phyloP scores from a whole-genome alignment of 176 grass and related monocot species.

The Chloris gayana region DNA sequence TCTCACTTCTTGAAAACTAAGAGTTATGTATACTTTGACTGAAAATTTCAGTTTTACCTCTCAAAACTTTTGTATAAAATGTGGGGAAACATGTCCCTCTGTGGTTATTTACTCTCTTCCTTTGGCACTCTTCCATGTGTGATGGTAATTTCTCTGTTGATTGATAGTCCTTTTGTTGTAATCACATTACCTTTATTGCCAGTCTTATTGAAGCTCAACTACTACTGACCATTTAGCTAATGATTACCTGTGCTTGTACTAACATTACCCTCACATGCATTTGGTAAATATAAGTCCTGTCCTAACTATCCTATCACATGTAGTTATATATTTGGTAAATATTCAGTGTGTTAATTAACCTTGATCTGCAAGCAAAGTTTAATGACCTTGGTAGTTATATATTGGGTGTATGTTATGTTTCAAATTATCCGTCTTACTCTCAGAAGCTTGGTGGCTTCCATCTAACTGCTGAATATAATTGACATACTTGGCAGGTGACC shows the following conservation, averaged over 20 bases:
- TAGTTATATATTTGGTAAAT: neutral
- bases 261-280: neutral
- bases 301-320: neutral
- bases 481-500: neutral
- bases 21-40: neutral
- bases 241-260: neutral
- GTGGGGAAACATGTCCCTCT: neutral
- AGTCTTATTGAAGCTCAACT: neutral
- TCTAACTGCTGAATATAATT: neutral
- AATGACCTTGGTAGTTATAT: neutral
- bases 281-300: neutral
- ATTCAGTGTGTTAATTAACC: neutral
- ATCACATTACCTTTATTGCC: neutral
- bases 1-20: neutral
- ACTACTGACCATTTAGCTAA: neutral
- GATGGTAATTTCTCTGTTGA: neutral
- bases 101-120: neutral
- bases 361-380: neutral
- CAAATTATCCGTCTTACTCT: neutral
- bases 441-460: neutral
- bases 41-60: neutral
- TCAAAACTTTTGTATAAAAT: neutral
- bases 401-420: neutral
- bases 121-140: neutral
- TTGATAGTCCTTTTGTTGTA: neutral